Evolutionary conservation across 208 protist genomes (phyloP), one percentile per base, ranked within the genome.

Genomic region (Herpetomonas tarakana): DNA sequence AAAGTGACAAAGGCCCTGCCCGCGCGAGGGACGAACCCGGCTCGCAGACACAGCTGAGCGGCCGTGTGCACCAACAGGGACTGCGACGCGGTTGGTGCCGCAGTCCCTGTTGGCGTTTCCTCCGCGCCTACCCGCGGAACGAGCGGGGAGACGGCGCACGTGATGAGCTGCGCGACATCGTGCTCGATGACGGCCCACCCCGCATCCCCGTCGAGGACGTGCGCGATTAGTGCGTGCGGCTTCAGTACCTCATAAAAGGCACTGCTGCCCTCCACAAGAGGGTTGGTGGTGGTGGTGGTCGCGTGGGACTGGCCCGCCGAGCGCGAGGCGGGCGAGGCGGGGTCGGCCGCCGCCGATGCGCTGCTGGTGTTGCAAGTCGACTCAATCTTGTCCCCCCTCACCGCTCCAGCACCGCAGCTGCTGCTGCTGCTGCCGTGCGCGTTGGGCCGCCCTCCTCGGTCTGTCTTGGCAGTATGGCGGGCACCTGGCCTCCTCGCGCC

Each of bases 31-130:
- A 71, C n/a, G 7, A 50, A 27, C 14, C 52, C 19, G 2, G 59
- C 63, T 14, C 62, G 60, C 14, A 68, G 65, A 14, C 56, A 61
- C 12, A 76, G 25, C 61, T 53, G 55, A 2, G 68, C 68, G 0
- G 68, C 74, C 4, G 45, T 67, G 47, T 50, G 68, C 30, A 80
- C 45, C 25, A 80, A 53, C 25, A 62, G 31, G 29, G 68, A 67
- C 26, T 68, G 65, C 9, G 28, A 53, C 24, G 63, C 58, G 16
- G 44, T 49, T 18, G 16, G 11, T 49, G 44, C 19, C 44, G 6
- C 9, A 41, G 35, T 6, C 6, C 9, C 35, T 41, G 35, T 14
- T 6, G n/a, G n/a, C n/a, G n/a, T n/a, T n/a, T n/a, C n/a, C n/a
- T n/a, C n/a, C n/a, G n/a, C n/a, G n/a, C n/a, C n/a, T n/a, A 41